Evolutionary conservation across 1,139 yeast genomes (phyloP), one percentile per base, ranked within the genome.

Genomic region (Pichia kudriavzevii): DNA sequence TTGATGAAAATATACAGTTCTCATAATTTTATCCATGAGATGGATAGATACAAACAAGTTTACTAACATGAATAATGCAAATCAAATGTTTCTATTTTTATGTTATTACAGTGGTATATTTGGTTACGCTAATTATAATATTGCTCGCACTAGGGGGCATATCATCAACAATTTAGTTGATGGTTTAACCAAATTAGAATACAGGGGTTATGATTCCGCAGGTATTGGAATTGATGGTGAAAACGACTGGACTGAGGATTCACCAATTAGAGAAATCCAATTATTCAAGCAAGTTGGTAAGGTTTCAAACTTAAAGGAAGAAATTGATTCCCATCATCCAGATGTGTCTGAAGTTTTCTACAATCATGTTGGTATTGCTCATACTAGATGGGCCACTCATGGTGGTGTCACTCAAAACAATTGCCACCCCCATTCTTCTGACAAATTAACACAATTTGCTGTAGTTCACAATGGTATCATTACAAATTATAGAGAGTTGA

Each of bases 361-460:
- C 50, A 77, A 81, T 60, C 98, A 91, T 57, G 91, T 79, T 41
- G 98, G 95, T 58, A 91, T 93, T 59, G 97, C 98, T 26, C 99
- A 93, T 63, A 93, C 99, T 13, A 81, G 99, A 69, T 93, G 99
- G 99, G 98, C 99, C 31, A 93, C 99, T 30, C 99, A 93, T 62
- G 99, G 99, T 61, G 84, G 79, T 53, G 97, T 97, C 39, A 75
- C 74, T 52, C 75, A 71, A 42, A 56, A 64, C 46, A 93, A 93
- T 67, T 91, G 97, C 60, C 99, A 93, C 59, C 99, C 99, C 35
- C 98, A 91, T 58, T 69, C 93, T 50, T 84, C 95, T 1, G 98
- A 85, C 58, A 70, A 72, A 9, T 61, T 64, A 35, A 81, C 81
- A 48, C 95, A 88, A 59, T 93, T 93, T 55, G 77, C 83, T 26